Evolutionary conservation across 805 yeast genomes (phyloP).

Genomic region (Candida ascalaphidarum): DNA sequence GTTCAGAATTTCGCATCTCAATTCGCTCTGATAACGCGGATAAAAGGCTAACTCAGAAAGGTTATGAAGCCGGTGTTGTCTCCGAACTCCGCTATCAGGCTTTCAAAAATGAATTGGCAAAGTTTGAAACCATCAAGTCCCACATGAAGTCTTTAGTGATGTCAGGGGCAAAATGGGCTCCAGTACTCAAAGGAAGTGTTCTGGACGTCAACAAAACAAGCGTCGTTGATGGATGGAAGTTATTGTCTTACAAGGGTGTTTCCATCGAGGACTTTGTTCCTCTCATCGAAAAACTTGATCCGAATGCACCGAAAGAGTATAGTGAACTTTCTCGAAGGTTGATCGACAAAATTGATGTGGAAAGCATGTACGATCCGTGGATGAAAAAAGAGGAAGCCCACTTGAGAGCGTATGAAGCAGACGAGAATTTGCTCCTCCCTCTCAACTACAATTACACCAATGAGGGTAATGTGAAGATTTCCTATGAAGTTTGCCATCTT

Average conservation of each 20-base stretch:
- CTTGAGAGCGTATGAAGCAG: constrained; percentile 72
- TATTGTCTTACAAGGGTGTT: constrained; percentile 49
- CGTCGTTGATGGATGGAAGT: constrained; percentile 54
- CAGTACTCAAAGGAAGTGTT: constrained; percentile 32
- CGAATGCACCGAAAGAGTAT: constrained; percentile 16
- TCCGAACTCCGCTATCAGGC: constrained; percentile 46
- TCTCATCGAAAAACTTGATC: constrained; percentile 13
- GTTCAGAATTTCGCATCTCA: constrained; percentile 87
- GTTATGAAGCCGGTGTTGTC: constrained; percentile 60
- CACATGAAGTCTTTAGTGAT: constrained; percentile 36
- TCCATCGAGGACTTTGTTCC: constrained; percentile 20
- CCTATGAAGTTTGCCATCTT: constrained; percentile 63
- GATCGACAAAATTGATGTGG: constrained; percentile 57
- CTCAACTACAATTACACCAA: constrained; percentile 49
- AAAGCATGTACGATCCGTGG: constrained; percentile 78
- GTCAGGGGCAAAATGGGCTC: constrained; percentile 60
- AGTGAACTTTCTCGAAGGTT: constrained; percentile 29
- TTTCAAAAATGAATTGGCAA: constrained; percentile 34
- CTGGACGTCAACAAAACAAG: constrained; percentile 39
- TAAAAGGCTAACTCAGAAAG: constrained; percentile 64
- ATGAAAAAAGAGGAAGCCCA: constrained; percentile 63
- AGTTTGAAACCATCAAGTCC: constrained; percentile 35
- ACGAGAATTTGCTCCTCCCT: constrained; percentile 73
- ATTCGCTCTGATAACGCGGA: constrained; percentile 95
- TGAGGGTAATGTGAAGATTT: constrained; percentile 44